Conservation (phyloP, 495 filamentous ascomycete genomes). For the Aspergillus saccharolyticus region DNA sequence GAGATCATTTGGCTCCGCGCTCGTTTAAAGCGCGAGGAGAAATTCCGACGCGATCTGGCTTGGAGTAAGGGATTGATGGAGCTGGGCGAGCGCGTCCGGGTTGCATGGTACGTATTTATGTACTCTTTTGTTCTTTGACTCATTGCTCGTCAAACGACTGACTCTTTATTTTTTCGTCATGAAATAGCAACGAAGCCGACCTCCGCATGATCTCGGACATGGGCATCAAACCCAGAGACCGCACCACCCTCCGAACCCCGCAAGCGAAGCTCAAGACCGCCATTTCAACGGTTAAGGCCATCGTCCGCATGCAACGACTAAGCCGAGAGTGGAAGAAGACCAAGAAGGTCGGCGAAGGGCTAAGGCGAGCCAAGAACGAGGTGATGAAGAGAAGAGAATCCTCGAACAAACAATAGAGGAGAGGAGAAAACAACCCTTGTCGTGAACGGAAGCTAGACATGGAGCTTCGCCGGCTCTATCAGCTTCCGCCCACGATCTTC, state of each 20-base stretch:
- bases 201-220: conserved; percentile 77
- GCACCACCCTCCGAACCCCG: conserved; percentile 26
- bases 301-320: conserved; percentile 51
- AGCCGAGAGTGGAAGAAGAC: conserved; percentile 46
- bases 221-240: conserved; percentile 51
- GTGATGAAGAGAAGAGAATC: conserved; percentile 39
- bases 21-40: conserved; percentile 69
- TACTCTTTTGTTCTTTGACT: conserved; percentile 6
- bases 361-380: conserved; percentile 43
- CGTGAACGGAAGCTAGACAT: neutral
- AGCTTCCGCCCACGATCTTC: too few relatives aligned
- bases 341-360: conserved; percentile 42
- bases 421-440: conserved; percentile 2
- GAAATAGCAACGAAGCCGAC: conserved; percentile 80
- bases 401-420: conserved; percentile 24
- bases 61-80: conserved; percentile 81
- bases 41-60: conserved; percentile 68
- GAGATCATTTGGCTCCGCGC: conserved; percentile 88
- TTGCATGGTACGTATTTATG: conserved; percentile 68
- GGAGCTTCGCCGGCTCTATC: too few relatives aligned
- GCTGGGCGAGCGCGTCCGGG: conserved; percentile 65
- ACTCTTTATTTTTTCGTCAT: conserved; percentile 15
- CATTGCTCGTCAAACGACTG: conserved; percentile 11
- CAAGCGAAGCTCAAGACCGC: conserved; percentile 46
- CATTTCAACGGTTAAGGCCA: conserved; percentile 48